A percentile compares a stretch with the other conserved stretches of the same genome.
Evolutionary conservation across 2,329 filamentous ascomycete species (phyloP).

Genomic region (Venturia nashicola): DNA sequence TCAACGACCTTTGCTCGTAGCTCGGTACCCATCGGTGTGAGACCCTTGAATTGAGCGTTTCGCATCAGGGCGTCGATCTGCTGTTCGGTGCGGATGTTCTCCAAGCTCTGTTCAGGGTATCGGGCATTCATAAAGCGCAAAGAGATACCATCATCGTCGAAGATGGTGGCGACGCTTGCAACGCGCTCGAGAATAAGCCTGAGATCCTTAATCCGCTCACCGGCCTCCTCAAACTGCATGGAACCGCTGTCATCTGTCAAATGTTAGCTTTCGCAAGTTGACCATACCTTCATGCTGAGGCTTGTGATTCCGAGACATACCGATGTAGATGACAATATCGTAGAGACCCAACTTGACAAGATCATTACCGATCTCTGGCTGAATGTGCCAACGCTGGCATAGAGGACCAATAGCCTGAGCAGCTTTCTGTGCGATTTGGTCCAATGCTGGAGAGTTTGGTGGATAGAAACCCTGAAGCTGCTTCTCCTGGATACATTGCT

Average conservation of each 20-base stretch:
- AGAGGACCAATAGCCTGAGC: slow-evolving; percentile 40
- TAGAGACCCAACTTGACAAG: slow-evolving; percentile 51
- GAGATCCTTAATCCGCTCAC: slow-evolving; percentile 54
- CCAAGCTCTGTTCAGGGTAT: slow-evolving; percentile 27
- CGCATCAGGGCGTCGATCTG: slow-evolving; percentile 47
- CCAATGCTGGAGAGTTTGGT: slow-evolving; percentile 36
- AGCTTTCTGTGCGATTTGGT: slow-evolving; percentile 39
- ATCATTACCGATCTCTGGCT: slow-evolving; percentile 48
- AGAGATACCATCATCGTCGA: slow-evolving; percentile 55
- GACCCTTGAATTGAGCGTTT: slow-evolving; percentile 49
- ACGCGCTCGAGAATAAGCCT: slow-evolving; percentile 51
- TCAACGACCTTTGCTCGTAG: slow-evolving; percentile 52
- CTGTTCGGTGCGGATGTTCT: slow-evolving; percentile 43
- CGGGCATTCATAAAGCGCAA: slow-evolving; percentile 55
- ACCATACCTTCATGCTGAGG: background rate
- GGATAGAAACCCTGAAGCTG: slow-evolving; percentile 46
- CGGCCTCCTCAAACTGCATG: slow-evolving; percentile 56
- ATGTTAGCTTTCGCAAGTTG: slow-evolving; percentile 11
- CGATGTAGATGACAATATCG: slow-evolving; percentile 49
- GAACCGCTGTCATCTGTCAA: slow-evolving; percentile 51
- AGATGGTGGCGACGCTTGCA: slow-evolving; percentile 53
- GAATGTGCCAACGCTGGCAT: slow-evolving; percentile 44
- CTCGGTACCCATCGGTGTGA: slow-evolving; percentile 54
- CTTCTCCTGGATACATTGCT: slow-evolving; percentile 47
- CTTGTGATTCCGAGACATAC: slow-evolving; percentile 16